A percentile compares a stretch with the other conserved stretches of the same genome.
phyloP scores from a whole-genome alignment of 306 rosid genomes.

The Inga leiocalycina region DNA sequence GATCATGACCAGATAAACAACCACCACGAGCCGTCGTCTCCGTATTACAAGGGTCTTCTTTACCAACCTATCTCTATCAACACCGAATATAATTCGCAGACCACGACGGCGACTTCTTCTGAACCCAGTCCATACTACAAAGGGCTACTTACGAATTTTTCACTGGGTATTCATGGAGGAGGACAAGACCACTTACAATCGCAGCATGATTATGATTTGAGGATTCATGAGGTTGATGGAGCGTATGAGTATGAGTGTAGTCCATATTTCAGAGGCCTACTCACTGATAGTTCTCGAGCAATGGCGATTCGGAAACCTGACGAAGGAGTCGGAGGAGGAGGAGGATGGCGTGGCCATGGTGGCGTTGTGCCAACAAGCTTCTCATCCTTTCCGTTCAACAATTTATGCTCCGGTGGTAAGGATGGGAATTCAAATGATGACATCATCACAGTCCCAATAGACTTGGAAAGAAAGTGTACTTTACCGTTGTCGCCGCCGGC shows the following conservation, averaged over 20 bases:
- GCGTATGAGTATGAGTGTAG: background rate
- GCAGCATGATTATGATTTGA: background rate
- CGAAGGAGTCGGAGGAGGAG: background rate
- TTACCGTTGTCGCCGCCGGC: background rate
- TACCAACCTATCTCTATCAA: background rate
- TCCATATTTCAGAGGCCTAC: slow-evolving; percentile 49
- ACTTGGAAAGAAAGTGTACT: background rate
- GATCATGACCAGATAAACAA: background rate
- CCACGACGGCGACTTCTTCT: background rate
- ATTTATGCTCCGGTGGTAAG: background rate
- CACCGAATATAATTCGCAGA: background rate
- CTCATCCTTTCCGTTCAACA: background rate
- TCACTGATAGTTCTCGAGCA: slow-evolving; percentile 35
- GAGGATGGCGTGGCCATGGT: background rate
- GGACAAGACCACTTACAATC: background rate
- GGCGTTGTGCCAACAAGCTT: background rate
- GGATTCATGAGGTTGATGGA: background rate
- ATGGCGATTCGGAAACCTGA: background rate
- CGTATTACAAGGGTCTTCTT: background rate
- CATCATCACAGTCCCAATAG: too few relatives aligned
- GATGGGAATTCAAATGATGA: background rate
- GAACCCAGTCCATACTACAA: slow-evolving; percentile 36
- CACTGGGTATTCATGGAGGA: background rate
- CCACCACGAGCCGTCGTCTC: background rate
- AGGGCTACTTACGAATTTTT: slow-evolving; percentile 26